Evolutionary conservation across 1,139 yeast species (phyloP), one percentile per base, ranked within the genome.

Genomic region (Hansenula lynferdii): DNA sequence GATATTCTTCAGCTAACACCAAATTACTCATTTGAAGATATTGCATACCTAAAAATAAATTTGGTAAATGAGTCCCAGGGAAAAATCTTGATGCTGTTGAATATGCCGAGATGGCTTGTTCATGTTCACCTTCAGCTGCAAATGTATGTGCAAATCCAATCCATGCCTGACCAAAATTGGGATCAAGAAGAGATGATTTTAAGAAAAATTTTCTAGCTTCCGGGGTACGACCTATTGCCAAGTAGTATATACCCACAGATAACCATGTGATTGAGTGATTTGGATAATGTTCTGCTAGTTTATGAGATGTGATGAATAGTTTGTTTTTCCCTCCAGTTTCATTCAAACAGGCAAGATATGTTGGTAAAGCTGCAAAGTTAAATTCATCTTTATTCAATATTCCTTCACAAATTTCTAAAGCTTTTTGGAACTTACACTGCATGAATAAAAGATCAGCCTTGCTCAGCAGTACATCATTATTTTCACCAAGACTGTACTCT

Each of bases 121-220:
- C 99, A 55, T 94, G 97, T 61, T 94, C 99, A 9, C 97, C 96
- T 59, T 94, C 98, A 2, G 86, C 84, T 0, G 97, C 97, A 72
- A 89, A 94, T 0, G 98, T 90, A 57, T 92, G 97, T 1, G 97
- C 97, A 67, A 94, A 94, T 1, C 97, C 98, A 35, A 94, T 80
- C 98, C 98, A 94, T 1, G 97, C 96, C 40, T 86, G 94, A 0
- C 95, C 95, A 64, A 86, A 89, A 49, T 83, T 85, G 1, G 98
- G 96, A 50, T 87, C 84, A 48, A 90, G 63, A 50, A 89, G 71
- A 0, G 97, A 87, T 0, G 97, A 92, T 58, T 87, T 90, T 40
- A 94, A 81, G 60, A 90, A 94, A 57, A 77, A 87, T 47, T 85
- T 75, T 41, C 98, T 69, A 0, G 97, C 96, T 50, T 90, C 97